Percentiles rank a stretch among this genome's conserved stretches.
These are phyloP conservation scores for Tylopilus felleus DNA, from an alignment of 768 basidiomycete species.

Conservation along the genomic window DNA sequence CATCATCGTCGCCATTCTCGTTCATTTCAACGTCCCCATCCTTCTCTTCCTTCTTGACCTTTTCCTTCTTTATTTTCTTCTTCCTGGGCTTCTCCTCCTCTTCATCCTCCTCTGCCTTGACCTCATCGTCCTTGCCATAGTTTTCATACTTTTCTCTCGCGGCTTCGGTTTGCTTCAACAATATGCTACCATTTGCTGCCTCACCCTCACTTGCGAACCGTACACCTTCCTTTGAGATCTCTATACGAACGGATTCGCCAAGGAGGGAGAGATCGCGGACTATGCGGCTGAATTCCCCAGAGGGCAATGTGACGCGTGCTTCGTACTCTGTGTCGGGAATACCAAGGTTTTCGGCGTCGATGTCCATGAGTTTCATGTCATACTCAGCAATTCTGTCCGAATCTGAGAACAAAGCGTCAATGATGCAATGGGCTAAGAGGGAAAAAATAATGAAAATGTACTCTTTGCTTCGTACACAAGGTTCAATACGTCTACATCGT, in stretches of 20 bases:
- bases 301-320: conserved; percentile 82
- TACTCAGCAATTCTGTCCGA: conserved; percentile 95
- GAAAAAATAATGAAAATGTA: conserved; percentile 36
- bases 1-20: conserved; percentile 45
- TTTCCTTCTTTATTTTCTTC: conserved; percentile 37
- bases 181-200: conserved; percentile 83
- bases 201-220: conserved; percentile 93
- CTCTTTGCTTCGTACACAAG: conserved; percentile 89
- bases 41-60: conserved; percentile 39
- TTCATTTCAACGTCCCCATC: conserved; percentile 45
- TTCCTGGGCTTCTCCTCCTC: conserved; percentile 31
- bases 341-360: conserved; percentile 89
- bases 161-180: conserved; percentile 72
- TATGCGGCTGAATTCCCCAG: conserved; percentile 86
- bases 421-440: not conserved
- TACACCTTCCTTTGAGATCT: conserved; percentile 93
- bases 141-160: conserved; percentile 38
- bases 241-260: conserved; percentile 93
- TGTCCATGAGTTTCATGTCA: conserved; percentile 99
- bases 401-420: conserved; percentile 41
- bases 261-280: conserved; percentile 87
- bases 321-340: conserved; percentile 99
- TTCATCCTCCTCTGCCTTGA: conserved; percentile 41
- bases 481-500: conserved; percentile 85
- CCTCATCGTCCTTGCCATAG: conserved; percentile 42